Percentiles rank a stretch among this genome's conserved stretches.
These are phyloP conservation scores for Hibiscus trionum DNA, from an alignment of 345 rosid genomes.

Conservation along the genomic window DNA sequence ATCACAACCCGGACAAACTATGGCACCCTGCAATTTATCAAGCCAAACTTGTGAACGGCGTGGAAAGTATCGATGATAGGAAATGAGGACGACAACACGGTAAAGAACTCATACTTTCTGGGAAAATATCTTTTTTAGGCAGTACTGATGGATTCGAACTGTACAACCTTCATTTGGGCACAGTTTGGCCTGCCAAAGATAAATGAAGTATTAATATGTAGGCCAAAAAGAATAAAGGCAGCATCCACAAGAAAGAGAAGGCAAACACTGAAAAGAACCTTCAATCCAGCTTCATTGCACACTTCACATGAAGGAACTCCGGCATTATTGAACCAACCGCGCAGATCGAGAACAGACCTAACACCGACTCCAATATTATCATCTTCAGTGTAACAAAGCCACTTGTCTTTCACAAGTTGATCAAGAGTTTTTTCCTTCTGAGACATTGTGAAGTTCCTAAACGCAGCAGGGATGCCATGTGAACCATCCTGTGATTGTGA, in stretches of 20 bases:
- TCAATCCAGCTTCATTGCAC: conserved; percentile 85
- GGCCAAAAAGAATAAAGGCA: not conserved
- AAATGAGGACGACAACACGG: not conserved
- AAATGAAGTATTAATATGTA: not conserved
- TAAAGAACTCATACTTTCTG: conserved; percentile 32
- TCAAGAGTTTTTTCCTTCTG: conserved; percentile 77
- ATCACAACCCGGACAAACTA: conserved; percentile 60
- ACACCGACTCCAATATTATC: conserved; percentile 69
- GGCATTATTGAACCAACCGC: conserved; percentile 67
- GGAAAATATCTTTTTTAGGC: conserved; percentile 51
- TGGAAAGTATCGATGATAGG: not conserved
- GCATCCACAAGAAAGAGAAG: not conserved
- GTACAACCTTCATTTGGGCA: conserved; percentile 62
- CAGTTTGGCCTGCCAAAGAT: conserved; percentile 49
- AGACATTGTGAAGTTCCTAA: conserved; percentile 69
- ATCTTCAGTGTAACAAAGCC: conserved; percentile 59
- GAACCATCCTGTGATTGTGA: conserved; percentile 34
- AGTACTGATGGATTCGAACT: conserved; percentile 67
- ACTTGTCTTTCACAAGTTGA: conserved; percentile 62
- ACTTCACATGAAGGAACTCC: conserved; percentile 75
- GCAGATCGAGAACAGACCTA: conserved; percentile 77
- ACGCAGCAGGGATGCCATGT: conserved; percentile 50
- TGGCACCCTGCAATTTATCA: conserved; percentile 35
- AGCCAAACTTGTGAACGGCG: not conserved
- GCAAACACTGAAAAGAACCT: conserved; percentile 37